A percentile compares a stretch with the other conserved stretches of the same genome.
These are phyloP conservation scores for Quercus bicolor DNA, from an alignment of 306 rosid species.

Conservation along the genomic window DNA sequence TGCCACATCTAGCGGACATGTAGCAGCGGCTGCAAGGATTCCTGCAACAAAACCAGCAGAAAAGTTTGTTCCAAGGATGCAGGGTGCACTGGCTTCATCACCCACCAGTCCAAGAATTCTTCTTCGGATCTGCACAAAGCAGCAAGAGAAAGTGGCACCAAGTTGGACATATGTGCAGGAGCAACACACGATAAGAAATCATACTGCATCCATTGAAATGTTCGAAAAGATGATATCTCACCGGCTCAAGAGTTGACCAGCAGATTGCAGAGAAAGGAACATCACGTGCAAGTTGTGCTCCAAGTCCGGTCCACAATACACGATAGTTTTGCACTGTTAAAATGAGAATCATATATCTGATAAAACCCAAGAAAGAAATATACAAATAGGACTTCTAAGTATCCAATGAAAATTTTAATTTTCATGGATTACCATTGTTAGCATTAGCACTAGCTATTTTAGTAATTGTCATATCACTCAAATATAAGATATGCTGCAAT, in stretches of 20 bases:
- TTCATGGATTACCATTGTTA: not conserved
- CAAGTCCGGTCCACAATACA: constrained; percentile 95
- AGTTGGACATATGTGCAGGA: constrained; percentile 27
- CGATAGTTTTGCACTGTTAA: constrained; percentile 63
- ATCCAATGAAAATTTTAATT: not conserved
- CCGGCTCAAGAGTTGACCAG: constrained; percentile 97
- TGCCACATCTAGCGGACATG: constrained; percentile 96
- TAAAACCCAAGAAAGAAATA: constrained; percentile 12
- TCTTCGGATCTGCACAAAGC: constrained; percentile 54
- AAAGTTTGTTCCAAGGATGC: constrained; percentile 76
- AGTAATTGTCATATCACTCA: no score
- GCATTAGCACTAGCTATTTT: no score
- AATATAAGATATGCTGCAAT: no score
- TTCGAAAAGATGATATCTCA: constrained; percentile 31
- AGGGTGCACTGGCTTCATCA: constrained; percentile 53
- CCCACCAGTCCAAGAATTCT: constrained; percentile 54
- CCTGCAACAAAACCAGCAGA: constrained; percentile 86
- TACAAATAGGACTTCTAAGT: not conserved
- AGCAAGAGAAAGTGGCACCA: constrained; percentile 13
- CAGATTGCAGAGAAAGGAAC: constrained; percentile 96
- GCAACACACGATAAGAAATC: constrained; percentile 11
- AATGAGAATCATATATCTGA: constrained; percentile 5
- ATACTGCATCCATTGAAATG: not conserved
- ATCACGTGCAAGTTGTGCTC: constrained; percentile 91
- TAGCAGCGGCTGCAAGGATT: constrained; percentile 79